Evolutionary conservation across 345 rosid genomes (phyloP), one percentile per base, ranked within the genome.

Genomic region (Euphorbia peplus): DNA sequence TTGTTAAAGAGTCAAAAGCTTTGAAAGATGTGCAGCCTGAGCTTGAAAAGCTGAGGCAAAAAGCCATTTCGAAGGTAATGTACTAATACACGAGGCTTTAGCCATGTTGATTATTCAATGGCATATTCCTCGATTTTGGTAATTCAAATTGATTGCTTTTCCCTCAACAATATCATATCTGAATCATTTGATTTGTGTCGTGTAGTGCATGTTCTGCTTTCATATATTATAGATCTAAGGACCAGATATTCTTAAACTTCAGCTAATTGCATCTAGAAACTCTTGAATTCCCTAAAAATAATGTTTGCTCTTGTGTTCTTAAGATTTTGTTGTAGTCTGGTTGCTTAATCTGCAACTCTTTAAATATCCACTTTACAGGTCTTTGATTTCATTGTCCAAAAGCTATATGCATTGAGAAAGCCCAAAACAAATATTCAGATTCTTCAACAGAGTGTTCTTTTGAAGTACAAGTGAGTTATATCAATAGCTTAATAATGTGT

Each of bases 361-460:
- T 14, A 8, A 24, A 42, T 48, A 15, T 63, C 7, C 46, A 63
- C 75, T 78, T 64, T 76, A 48, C 78, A 95, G 99, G 93, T 90
- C 59, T 95, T 90, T 87, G 99, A 95, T 64, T 95, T 95, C 82
- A 86, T 91, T 67, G 93, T 91, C 75, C 99, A 91, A 84, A 95
- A 95, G 86, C 99, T 95, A 60, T 78, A 90, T 74, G 97, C 98
- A 19, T 73, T 95, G 75, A 91, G 99, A 77, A 95, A 95, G 81
- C 99, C 99, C 52, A 95, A 95, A 87, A 95, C 99, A 68, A 95
- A 95, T 76, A 91, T 95, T 72, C 99, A 95, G 80, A 91, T 95
- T 75, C 95, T 95, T 83, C 99, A 95, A 74, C 99, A 91, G 76
- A 95, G 86, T 83, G 96, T 95, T 73, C 87, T 91, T 78, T 80